Base-by-base conservation (phyloP, 2,329 filamentous ascomycete species). In the Graphilbum sp. region DNA sequence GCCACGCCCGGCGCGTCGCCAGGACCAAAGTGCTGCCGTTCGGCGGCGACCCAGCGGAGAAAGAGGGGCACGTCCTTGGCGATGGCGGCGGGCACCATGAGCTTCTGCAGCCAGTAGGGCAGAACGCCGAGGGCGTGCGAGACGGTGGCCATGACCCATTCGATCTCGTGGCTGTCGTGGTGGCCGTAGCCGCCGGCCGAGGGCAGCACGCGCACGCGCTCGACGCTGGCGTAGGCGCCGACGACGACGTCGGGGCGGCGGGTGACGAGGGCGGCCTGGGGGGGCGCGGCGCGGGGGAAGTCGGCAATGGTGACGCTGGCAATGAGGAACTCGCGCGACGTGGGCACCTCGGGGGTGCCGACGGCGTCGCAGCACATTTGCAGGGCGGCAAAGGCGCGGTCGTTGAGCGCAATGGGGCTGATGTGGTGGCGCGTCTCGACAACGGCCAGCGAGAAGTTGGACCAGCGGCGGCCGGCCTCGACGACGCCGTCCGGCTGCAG, bases 81-180 rank as follows among this genome's bases (percentile, higher is more conserved):
- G 35, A 86, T 64, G 43, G 70, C 65, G 2, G 64, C 66, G 2
- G 75, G 70, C 35, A 82, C 62, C 4, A 68, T 72, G 52, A 70
- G 49, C 43, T 72, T 75, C 61, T 86, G 80, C 46, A 79, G 52
- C 61, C 65, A 75, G 52, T 66, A 61, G 0, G 82, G 82, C 40
- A 87, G 49, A 21, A 66, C 54, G 0, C 82, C 82, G 38, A 66
- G 65, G 0, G 81, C 81, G 52, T 87, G 71, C 42, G 75, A 79
- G 11, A 75, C 69, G 10, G 81, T 87, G 9, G 73, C 79, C 79
- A 88, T 87, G 41, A 78, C 61, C 82, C 82, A 90, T 54, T 79
- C 75, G 34, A 82, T 30, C 27, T n/a, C 27, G 10, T n/a, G 10
- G 10, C 15, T 13, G 5, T n/a, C n/a, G n/a, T n/a, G n/a, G n/a